A percentile compares a stretch with the other conserved stretches of the same genome.
These are phyloP conservation scores for Torulaspora microellipsoides DNA, from an alignment of 805 yeast species.

Conservation along the genomic window DNA sequence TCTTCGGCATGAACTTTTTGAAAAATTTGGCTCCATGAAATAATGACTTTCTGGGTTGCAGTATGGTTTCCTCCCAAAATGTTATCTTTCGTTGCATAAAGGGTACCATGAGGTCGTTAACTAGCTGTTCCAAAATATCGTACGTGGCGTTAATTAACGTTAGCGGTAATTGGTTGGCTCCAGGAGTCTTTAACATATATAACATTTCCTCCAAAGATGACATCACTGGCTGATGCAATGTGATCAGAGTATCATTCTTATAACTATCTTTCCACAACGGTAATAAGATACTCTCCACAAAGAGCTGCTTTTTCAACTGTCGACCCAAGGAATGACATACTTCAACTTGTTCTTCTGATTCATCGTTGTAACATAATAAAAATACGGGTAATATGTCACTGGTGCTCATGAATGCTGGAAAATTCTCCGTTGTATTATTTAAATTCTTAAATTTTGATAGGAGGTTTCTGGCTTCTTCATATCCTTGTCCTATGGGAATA, in stretches of 20 bases:
- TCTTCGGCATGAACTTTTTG: slow-evolving; percentile 34
- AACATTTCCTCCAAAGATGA: slow-evolving; percentile 27
- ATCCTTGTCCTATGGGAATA: slow-evolving; percentile 24
- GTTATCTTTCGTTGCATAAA: slow-evolving; percentile 81
- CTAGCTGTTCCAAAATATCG: slow-evolving; percentile 22
- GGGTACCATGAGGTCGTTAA: slow-evolving; percentile 45
- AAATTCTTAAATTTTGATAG: slow-evolving; percentile 49
- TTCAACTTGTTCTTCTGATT: slow-evolving; percentile 42
- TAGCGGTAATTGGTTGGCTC: slow-evolving; percentile 16
- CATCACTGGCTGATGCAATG: slow-evolving; percentile 32
- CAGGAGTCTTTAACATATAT: slow-evolving; percentile 14
- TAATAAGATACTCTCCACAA: slow-evolving; percentile 32
- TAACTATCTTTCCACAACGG: slow-evolving; percentile 26
- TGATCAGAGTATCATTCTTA: slow-evolving; percentile 9
- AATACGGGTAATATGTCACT: slow-evolving; percentile 56
- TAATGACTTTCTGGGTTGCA: slow-evolving; percentile 70
- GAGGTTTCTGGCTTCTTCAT: slow-evolving; percentile 53
- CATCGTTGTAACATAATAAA: slow-evolving; percentile 47
- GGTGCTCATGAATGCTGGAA: slow-evolving; percentile 51
- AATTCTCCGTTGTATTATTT: slow-evolving; percentile 43
- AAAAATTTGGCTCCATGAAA: slow-evolving; percentile 64
- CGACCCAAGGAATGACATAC: slow-evolving; percentile 38
- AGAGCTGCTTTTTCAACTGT: slow-evolving; percentile 40
- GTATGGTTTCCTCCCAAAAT: slow-evolving; percentile 78
- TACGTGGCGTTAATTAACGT: slow-evolving; percentile 23